Evolutionary conservation across 345 rosid species (phyloP), one percentile per base, ranked within the genome.

Genomic region (Sisymbrium irio): DNA sequence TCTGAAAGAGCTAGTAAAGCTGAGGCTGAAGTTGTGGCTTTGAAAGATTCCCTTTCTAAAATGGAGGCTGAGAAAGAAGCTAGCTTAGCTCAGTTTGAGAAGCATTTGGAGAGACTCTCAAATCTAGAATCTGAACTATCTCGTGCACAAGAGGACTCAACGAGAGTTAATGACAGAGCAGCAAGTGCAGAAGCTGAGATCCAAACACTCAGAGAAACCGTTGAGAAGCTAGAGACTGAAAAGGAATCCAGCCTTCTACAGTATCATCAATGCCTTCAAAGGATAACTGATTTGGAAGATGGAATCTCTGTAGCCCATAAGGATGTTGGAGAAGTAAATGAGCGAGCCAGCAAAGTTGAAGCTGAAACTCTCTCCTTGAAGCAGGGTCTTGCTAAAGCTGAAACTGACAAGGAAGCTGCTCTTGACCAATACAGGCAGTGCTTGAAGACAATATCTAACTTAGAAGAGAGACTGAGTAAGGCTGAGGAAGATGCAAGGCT

Each of bases 41-140:
- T 95, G 55, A 90, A 81, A 83, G 87, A 89, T 30, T 85, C 85
- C 36, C 86, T 92, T 66, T 81, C 91, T 46, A 88, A 81, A 78
- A 78, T 92, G 76, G 90, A 92, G 78, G 89, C 85, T 71, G 97
- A 92, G 61, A 94, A 88, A 73, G 92, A 92, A 78, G 92, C 89
- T 71, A 87, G 76, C 79, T 71, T 85, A 70, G 80, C 80, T 72
- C 84, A 86, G 83, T 87, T 88, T 75, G 87, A 82, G 49, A 85
- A 81, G 79, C 82, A 84, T 77, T 78, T 87, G 78, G 96, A 91
- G 75, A 85, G 86, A 78, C 72, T 92, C 61, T 83, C 91, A 11
- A 83, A 77, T 74, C 80, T 93, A 67, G 97, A 90, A 87, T 78
- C 69, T 22, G 88, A 89, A 77, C 80, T 87, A 56, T 84, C 79